These are phyloP conservation scores for Chlamydomonas schloesseri DNA, from an alignment of 139 green algal species.

Conservation along the genomic window DNA sequence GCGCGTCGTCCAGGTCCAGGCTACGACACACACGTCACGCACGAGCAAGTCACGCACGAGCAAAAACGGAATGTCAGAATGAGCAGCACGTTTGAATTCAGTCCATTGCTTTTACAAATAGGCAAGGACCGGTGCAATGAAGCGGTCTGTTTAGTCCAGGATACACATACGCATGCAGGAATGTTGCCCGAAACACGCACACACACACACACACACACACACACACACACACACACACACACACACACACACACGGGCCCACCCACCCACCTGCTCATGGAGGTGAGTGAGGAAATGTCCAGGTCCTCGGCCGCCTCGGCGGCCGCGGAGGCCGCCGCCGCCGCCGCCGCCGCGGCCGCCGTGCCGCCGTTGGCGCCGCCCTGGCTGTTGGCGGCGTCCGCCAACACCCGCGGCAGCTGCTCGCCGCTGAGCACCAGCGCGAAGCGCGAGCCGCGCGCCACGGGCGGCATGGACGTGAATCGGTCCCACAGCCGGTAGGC, in stretches of 20 bases:
- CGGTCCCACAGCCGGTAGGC: slow-evolving; percentile 29
- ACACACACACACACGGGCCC: no score
- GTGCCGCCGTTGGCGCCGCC: background rate
- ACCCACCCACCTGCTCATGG: slow-evolving; percentile 2
- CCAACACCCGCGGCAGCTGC: background rate
- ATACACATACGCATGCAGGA: no score
- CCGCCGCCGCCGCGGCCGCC: no score
- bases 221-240: no score
- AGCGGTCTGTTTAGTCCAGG: no score
- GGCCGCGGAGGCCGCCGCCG: background rate
- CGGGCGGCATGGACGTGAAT: background rate
- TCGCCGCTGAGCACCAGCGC: background rate
- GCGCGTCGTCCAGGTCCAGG: slow-evolving; percentile 29
- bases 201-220: no score
- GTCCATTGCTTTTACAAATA: no score
- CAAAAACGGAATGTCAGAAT: no score
- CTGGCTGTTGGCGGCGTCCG: background rate
- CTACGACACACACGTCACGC: background rate
- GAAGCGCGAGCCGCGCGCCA: background rate
- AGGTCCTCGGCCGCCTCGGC: background rate
- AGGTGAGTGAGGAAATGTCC: slow-evolving; percentile 18
- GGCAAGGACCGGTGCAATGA: no score
- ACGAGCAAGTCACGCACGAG: no score
- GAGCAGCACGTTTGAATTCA: no score
- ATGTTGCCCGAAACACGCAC: no score